Evolutionary conservation across 2,329 filamentous ascomycete species (phyloP), one percentile per base, ranked within the genome.

Genomic region (Aspergillus sp.): DNA sequence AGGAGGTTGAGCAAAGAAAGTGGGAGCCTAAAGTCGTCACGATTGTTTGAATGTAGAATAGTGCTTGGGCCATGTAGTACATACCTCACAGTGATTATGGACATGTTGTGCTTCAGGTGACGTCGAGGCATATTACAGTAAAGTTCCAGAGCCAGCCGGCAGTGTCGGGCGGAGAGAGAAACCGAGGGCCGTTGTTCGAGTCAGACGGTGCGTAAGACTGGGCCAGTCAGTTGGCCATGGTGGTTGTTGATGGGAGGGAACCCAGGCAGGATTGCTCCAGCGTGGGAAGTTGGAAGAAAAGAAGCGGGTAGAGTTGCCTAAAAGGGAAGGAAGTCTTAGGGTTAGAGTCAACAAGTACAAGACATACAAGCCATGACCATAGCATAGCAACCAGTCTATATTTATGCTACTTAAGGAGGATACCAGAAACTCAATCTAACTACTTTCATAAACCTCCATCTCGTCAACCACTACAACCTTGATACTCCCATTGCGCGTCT

Each of bases 401-500:
- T 30, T 30, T 20, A 7, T 8, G n/a, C 4, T 14, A 14, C 15
- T 31, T 25, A 8, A 32, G 10, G n/a, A n/a, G n/a, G n/a, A n/a
- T n/a, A n/a, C n/a, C n/a, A n/a, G n/a, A n/a, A n/a, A n/a, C n/a
- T n/a, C n/a, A n/a, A n/a, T n/a, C n/a, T n/a, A n/a, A n/a, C n/a
- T n/a, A n/a, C n/a, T n/a, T n/a, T n/a, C n/a, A 16, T 4, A 47
- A 5, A 39, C 42, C 2, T 56, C 50, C 2, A 60, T 49, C 20
- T 71, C 62, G 44, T 78, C 74, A 4, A 75, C 60, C 12, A 79
- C 69, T 36, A 76, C 69, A 2, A 78, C 69, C 49, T 78, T 79
- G 43, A 79, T 76, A 39, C 67, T 72, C 0, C 68, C 68, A 11
- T 69, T 69, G 2, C 51, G 61, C 12, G 66, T 41, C 49, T 78